Conservation (phyloP, 2,329 filamentous ascomycete species). For the Mollisiaceae sp. region DNA sequence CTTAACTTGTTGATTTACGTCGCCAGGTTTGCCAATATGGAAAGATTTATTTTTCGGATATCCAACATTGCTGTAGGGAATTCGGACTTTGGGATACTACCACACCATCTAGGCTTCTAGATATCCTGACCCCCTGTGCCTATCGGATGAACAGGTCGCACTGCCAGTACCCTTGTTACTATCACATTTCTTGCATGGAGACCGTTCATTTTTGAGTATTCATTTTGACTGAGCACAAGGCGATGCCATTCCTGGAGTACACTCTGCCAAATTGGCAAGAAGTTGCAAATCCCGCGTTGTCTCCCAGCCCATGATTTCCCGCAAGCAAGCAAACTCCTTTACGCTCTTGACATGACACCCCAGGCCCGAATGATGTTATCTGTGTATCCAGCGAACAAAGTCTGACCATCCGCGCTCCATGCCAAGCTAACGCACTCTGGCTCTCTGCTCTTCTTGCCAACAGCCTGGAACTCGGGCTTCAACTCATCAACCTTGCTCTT, state of each 20-base stretch:
- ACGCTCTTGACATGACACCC: slow-evolving; percentile 96
- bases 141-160: neutral
- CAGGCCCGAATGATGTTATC: slow-evolving; percentile 99
- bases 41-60: neutral
- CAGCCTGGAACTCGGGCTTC: slow-evolving; percentile 95
- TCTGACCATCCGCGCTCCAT: slow-evolving; percentile 98
- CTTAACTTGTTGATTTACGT: neutral
- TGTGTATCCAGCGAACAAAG: slow-evolving; percentile 99
- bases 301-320: slow-evolving; percentile 38
- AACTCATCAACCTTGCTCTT: slow-evolving; percentile 99
- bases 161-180: neutral
- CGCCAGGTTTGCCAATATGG: neutral
- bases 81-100: neutral
- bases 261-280: slow-evolving; percentile 41
- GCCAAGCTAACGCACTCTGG: slow-evolving; percentile 97
- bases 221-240: slow-evolving; percentile 41
- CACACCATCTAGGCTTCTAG: neutral
- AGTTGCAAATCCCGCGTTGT: slow-evolving; percentile 42
- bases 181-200: slow-evolving; percentile 7
- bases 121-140: neutral
- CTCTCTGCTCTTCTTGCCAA: slow-evolving; percentile 98
- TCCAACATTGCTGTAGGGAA: neutral
- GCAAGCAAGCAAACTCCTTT: slow-evolving; percentile 47
- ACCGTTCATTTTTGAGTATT: slow-evolving; percentile 29
- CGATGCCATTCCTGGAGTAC: slow-evolving; percentile 43